Evolutionary conservation across 768 basidiomycete genomes (phyloP), one percentile per base, ranked within the genome.

Genomic region (Chalciporus piperatus): DNA sequence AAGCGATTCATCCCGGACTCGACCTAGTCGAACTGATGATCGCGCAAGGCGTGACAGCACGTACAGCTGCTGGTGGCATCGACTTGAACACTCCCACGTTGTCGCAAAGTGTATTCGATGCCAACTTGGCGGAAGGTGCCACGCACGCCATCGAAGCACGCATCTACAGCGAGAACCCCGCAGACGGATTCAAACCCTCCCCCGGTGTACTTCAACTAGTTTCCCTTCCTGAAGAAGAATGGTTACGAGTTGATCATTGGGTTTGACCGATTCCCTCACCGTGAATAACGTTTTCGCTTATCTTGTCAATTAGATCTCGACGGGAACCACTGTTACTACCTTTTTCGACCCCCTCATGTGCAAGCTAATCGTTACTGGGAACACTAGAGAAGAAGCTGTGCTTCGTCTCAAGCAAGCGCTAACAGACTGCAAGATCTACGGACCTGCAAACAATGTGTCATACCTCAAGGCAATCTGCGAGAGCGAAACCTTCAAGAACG

Each of bases 1-100:
- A 87, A 64, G 71, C 69, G 17, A 68, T 75, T 7, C 72, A 82
- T 57, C 73, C 76, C 8, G 74, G 76, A 6, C 72, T 86, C 35
- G 85, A 87, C 56, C 69, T 88, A 12, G 79, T 87, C 13, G 74
- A 78, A 48, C 66, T 87, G 41, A 86, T 87, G 84, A 75, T 87
- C 19, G 69, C 73, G 6, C 83, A 84, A 67, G 83, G 75, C 0
- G 58, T 79, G 8, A 68, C 69, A 0, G 72, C 80, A 58, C 60
- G 62, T 5, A 39, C 59, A 55, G 7, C 43, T 20, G 6, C 8
- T 27, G 38, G 45, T 9, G 62, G 60, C 16, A 47, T 65, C 6
- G 9, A 58, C 12, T 57, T 61, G 32, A 30, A 54, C 49, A 58
- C 5, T 27, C 49, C 19, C 58, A 68, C 48, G 63, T 54, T 80